phyloP scores from a whole-genome alignment of 78 protist genomes.

The Anaeramoeba flamelloides region DNA sequence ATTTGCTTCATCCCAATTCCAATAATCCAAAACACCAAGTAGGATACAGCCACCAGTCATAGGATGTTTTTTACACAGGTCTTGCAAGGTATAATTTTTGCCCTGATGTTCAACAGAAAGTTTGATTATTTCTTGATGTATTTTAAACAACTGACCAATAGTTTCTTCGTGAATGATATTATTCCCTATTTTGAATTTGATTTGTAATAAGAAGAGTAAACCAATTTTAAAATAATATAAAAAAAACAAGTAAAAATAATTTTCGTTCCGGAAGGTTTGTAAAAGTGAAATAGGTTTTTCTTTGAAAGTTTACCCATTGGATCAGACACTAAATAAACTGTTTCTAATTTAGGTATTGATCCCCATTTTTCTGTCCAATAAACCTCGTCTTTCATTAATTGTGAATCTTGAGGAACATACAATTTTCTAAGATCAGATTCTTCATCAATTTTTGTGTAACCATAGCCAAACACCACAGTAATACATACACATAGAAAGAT shows the following conservation, averaged over 20 bases:
- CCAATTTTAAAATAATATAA: too few species aligned
- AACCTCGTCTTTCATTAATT: neutral
- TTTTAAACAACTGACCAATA: neutral
- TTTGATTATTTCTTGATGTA: neutral
- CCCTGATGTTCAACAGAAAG: neutral
- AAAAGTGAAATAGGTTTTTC: too few species aligned
- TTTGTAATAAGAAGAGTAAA: neutral
- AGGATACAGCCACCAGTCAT: neutral
- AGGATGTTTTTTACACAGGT: neutral
- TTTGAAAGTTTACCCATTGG: too few species aligned
- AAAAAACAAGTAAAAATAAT: too few species aligned
- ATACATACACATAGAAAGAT: too few species aligned
- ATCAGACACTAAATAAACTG: too few species aligned
- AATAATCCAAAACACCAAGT: neutral
- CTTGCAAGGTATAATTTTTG: neutral
- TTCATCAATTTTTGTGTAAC: too few species aligned
- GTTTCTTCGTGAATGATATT: neutral
- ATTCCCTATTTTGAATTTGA: neutral
- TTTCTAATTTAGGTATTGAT: neutral
- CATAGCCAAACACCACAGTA: too few species aligned
- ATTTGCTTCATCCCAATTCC: neutral
- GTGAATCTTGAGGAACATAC: neutral
- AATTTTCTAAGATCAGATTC: neutral
- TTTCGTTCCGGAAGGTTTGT: too few species aligned
- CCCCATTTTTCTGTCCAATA: neutral